These are phyloP conservation scores for Hyparrhenia diplandra DNA, from an alignment of 176 grass and related monocot species.

Conservation along the genomic window DNA sequence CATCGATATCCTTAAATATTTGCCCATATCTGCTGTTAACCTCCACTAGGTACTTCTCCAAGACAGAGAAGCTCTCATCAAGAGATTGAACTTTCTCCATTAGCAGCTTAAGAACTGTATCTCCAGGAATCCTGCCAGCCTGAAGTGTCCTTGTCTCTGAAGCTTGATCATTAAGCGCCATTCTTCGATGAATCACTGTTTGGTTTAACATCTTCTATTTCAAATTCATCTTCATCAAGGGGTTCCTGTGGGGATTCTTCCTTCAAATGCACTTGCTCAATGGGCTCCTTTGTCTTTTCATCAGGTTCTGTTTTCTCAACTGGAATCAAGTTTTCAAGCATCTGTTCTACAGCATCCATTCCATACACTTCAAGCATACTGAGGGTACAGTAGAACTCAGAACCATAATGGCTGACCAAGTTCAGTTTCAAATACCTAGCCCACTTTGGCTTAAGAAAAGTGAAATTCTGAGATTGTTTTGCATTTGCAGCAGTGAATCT, in stretches of 20 bases:
- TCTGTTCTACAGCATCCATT: slow-evolving; percentile 97
- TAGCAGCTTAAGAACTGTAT: slow-evolving; percentile 87
- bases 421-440: slow-evolving; percentile 83
- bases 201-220: slow-evolving; percentile 45
- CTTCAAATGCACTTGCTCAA: slow-evolving; percentile 42
- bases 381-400: slow-evolving; percentile 89
- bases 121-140: slow-evolving; percentile 85
- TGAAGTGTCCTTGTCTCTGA: slow-evolving; percentile 57
- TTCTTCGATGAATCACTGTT: slow-evolving; percentile 43
- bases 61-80: slow-evolving; percentile 93
- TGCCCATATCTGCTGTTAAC: slow-evolving; percentile 86
- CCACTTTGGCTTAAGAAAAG: slow-evolving; percentile 78
- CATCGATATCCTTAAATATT: slow-evolving; percentile 97
- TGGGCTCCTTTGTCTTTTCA: slow-evolving; percentile 42
- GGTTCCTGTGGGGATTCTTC: slow-evolving; percentile 45
- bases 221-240: slow-evolving; percentile 52
- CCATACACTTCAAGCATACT: slow-evolving; percentile 92
- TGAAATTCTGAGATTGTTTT: slow-evolving; percentile 70
- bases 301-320: slow-evolving; percentile 68
- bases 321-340: slow-evolving; percentile 92
- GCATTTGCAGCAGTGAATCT: slow-evolving; percentile 70
- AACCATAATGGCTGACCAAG: slow-evolving; percentile 88
- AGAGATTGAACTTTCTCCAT: slow-evolving; percentile 96
- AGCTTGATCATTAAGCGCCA: slow-evolving; percentile 42
- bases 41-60: slow-evolving; percentile 91